These are phyloP conservation scores for Hymenotorrendiella dingleyae DNA, from an alignment of 2,329 filamentous ascomycete species.

Conservation along the genomic window DNA sequence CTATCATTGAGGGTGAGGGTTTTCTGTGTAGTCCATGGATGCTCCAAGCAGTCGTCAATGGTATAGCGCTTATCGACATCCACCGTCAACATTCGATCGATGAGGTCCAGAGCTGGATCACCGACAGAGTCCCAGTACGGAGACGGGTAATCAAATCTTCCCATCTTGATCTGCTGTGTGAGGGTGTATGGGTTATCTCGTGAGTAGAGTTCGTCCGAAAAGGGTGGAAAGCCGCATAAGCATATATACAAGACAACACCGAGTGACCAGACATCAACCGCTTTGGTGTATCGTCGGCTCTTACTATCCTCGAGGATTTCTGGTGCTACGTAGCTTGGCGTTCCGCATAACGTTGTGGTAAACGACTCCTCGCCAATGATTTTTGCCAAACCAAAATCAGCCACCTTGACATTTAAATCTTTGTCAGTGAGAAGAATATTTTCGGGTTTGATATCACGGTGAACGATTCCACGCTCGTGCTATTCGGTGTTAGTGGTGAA, in stretches of 20 bases:
- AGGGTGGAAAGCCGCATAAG: constrained; percentile 92
- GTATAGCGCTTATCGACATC: constrained; percentile 78
- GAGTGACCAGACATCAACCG: constrained; percentile 93
- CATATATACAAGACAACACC: constrained; percentile 98
- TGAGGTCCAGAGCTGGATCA: constrained; percentile 82
- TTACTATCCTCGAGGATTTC: constrained; percentile 83
- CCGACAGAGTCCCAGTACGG: constrained; percentile 92
- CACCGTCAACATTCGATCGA: constrained; percentile 90
- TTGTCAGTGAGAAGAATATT: constrained; percentile 78
- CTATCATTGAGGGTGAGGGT: constrained; percentile 66
- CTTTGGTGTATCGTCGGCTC: constrained; percentile 84
- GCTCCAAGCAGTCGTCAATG: constrained; percentile 82
- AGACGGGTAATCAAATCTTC: constrained; percentile 87
- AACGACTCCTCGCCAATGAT: constrained; percentile 99
- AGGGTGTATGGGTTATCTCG: constrained; percentile 78
- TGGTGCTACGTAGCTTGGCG: constrained; percentile 94
- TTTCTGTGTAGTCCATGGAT: constrained; percentile 77
- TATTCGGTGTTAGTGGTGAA: constrained; percentile 37
- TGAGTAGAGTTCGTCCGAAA: constrained; percentile 86
- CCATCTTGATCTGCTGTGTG: constrained; percentile 83
- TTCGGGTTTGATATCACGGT: constrained; percentile 69
- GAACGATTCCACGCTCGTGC: constrained; percentile 96
- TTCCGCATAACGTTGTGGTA: constrained; percentile 91
- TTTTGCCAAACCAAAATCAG: constrained; percentile 94
- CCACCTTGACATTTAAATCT: constrained; percentile 80